Evolutionary conservation across 2,329 filamentous ascomycete genomes (phyloP).

Genomic region (Diaporthe batatas): DNA sequence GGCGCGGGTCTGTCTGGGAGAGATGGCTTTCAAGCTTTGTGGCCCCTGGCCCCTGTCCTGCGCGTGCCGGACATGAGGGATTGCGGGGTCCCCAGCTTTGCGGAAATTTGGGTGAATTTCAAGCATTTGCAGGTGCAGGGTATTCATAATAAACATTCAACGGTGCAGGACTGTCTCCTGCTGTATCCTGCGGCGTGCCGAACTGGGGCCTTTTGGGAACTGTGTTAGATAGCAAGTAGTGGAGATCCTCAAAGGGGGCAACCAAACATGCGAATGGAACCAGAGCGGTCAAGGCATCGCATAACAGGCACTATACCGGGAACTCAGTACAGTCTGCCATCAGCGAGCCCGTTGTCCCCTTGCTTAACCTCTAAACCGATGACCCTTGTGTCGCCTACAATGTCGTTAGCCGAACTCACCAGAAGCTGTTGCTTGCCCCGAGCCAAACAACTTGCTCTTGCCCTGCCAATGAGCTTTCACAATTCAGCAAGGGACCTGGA

Average conservation of each 20-base stretch:
- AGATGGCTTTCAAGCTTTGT: constrained; percentile 32
- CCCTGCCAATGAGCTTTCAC: constrained; percentile 15
- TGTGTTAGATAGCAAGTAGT: background rate
- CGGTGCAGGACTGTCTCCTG: background rate
- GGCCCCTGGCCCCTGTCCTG: constrained; percentile 31
- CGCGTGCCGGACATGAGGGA: constrained; percentile 22
- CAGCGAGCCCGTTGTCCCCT: background rate
- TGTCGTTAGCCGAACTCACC: constrained; percentile 2
- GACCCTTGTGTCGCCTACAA: background rate
- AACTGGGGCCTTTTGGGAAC: background rate
- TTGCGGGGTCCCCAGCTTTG: constrained; percentile 28
- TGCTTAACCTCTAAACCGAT: background rate
- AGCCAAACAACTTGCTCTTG: background rate
- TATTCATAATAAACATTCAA: background rate
- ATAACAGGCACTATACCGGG: no score
- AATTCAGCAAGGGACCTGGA: background rate
- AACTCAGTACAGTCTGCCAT: no score
- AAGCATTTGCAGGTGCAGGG: constrained; percentile 2
- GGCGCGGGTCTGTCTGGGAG: constrained; percentile 19
- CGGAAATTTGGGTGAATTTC: constrained; percentile 23
- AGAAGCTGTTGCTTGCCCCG: constrained; percentile 22
- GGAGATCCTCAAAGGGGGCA: background rate
- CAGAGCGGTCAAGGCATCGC: background rate
- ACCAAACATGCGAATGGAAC: background rate
- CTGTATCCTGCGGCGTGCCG: background rate